phyloP scores from a whole-genome alignment of 495 filamentous ascomycete species.

The Achaetomiella virescens region DNA sequence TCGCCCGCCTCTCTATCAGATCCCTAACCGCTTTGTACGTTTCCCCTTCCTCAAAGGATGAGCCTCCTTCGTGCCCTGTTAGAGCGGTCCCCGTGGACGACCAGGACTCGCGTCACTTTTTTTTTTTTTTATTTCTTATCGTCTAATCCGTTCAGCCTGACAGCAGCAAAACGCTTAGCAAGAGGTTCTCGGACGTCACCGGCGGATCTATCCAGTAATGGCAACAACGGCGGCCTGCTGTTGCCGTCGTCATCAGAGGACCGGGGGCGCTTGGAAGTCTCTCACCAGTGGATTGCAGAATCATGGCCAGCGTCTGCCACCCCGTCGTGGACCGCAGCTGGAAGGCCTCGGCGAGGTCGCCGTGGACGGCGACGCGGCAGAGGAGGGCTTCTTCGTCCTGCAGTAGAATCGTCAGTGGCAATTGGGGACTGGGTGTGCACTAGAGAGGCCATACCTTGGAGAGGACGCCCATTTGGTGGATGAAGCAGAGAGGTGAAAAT shows the following conservation, averaged over 20 bases:
- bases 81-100: too few species aligned
- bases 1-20: too few species aligned
- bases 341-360: conserved; percentile 70
- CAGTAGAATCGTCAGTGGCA: conserved; percentile 12
- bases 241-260: conserved; percentile 37
- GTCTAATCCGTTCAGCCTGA: conserved; percentile 66
- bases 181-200: conserved; percentile 56
- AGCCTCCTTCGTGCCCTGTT: too few species aligned
- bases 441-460: conserved; percentile 53
- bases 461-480: conserved; percentile 72
- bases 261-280: conserved; percentile 74
- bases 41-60: too few species aligned
- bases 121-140: conserved; percentile 3
- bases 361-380: conserved; percentile 70
- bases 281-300: conserved; percentile 95
- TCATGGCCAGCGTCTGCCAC: conserved; percentile 89
- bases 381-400: conserved; percentile 89
- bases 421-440: not conserved
- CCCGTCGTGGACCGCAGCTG: conserved; percentile 77
- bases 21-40: too few species aligned
- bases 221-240: not conserved
- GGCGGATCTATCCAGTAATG: too few species aligned
- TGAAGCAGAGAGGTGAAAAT: conserved; percentile 86
- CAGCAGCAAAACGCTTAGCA: conserved; percentile 98
- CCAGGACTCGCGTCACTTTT: too few species aligned